Conservation (phyloP, 1,139 yeast genomes). For the Magnusiomyces sp. region DNA sequence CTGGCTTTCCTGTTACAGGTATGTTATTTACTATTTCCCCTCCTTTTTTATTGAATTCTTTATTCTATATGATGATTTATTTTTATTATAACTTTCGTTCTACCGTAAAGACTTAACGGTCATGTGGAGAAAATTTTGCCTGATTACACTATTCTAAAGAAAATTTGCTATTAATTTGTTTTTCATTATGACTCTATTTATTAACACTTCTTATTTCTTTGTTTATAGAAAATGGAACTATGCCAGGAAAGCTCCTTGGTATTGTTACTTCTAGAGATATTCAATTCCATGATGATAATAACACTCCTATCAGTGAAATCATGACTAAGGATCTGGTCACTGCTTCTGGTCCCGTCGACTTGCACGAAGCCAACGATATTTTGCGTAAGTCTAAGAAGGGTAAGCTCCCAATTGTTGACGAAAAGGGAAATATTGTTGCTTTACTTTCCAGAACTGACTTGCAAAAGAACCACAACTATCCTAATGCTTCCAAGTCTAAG, state of each 20-base stretch:
- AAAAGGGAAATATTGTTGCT: conserved; percentile 66
- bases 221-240: conserved; percentile 63
- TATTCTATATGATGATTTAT: conserved; percentile 15
- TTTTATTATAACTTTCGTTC: conserved; percentile 99
- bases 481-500: conserved; percentile 89
- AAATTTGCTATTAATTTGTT: background rate
- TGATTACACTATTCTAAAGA: background rate
- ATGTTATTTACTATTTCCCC: conserved; percentile 39
- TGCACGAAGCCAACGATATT: conserved; percentile 81
- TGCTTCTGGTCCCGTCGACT: conserved; percentile 57
- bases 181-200: background rate
- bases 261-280: conserved; percentile 95
- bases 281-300: conserved; percentile 78
- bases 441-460: conserved; percentile 92
- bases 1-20: conserved; percentile 99
- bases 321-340: conserved; percentile 89
- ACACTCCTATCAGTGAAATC: conserved; percentile 56
- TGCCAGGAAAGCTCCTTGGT: conserved; percentile 88
- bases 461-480: conserved; percentile 90
- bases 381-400: conserved; percentile 94
- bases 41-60: conserved; percentile 4
- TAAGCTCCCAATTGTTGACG: conserved; percentile 88
- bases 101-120: conserved; percentile 97
- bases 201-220: background rate
- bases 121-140: conserved; percentile 63